Evolutionary conservation across 164 flowering plant genomes (phyloP), one percentile per base, ranked within the genome.

Genomic region (Taxillus chinensis): DNA sequence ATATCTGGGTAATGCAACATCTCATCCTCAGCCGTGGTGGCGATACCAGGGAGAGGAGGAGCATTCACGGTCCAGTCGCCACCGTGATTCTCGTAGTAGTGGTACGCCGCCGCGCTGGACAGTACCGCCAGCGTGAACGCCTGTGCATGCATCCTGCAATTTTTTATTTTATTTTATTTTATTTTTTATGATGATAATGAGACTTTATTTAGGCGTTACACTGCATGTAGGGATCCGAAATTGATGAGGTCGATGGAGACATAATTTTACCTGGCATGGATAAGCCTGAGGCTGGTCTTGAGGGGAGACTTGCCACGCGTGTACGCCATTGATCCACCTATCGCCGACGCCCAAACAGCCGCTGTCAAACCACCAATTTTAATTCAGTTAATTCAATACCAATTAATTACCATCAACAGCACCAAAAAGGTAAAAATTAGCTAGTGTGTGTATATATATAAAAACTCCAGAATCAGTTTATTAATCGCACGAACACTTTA

Each of bases 61-160:
- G 63, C 5, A 54, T 11, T 13, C 52, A 27, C 53, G 13, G 8
- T 10, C 15, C 16, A n/a, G 54, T 56, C 51, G 7, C 37, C 53
- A 4, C 17, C 56, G 41, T 50, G 64, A 62, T 77, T 76, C 66
- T 88, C 86, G 45, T 79, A 85, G 76, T 85, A 84, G 71, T 87
- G 93, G 63, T 79, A 62, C 38, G 68, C 65, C 0, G 96, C 93
- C 4, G 90, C 88, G 3, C 92, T 83, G 0, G 92, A 87, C 3
- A 90, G 79, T 69, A 90, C 95, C 9, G 77, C 93, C 68, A 90
- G 66, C 2, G 96, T 90, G 17, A 85, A 53, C 13, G 96, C 95
- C 59, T 90, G 96, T 41, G 96, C 91, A 61, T 90, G 95, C 95
- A 90, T 85, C 85, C 96, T 13, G 6, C 13, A 8, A 5, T 27